Percentiles rank a stretch among this genome's conserved stretches.
These are phyloP conservation scores for Chrysosporium keratinophilum DNA, from an alignment of 2,329 filamentous ascomycete genomes.

Conservation along the genomic window DNA sequence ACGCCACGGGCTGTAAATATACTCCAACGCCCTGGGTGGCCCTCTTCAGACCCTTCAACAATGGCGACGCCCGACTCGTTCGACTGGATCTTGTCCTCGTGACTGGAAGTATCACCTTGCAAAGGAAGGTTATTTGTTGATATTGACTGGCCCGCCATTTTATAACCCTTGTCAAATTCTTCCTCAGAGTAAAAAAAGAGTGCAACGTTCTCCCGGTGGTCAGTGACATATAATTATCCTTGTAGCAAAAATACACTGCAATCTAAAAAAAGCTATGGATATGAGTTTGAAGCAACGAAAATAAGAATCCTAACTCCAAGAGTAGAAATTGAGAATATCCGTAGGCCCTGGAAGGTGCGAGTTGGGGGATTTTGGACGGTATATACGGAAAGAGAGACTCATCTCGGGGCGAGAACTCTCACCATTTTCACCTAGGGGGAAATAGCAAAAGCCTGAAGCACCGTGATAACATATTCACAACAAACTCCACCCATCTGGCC, in stretches of 20 bases:
- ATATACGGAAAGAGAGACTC: neutral
- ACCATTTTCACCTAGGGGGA: neutral
- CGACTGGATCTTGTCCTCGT: neutral
- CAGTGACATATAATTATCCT: conserved; percentile 1
- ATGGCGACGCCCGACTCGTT: neutral
- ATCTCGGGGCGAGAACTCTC: neutral
- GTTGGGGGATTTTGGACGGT: neutral
- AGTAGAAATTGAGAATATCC: neutral
- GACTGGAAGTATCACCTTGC: neutral
- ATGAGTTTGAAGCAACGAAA: neutral
- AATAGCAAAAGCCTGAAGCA: neutral
- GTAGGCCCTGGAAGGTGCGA: neutral
- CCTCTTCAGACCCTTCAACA: neutral
- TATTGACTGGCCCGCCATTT: neutral
- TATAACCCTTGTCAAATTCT: neutral
- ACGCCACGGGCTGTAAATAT: conserved; percentile 1
- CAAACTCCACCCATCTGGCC: neutral
- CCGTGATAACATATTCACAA: neutral
- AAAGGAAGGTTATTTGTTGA: neutral
- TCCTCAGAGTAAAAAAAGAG: neutral
- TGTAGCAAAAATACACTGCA: neutral
- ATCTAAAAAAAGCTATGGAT: neutral
- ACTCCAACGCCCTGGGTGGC: neutral
- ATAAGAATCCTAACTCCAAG: neutral
- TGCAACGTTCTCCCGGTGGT: neutral